phyloP scores from a whole-genome alignment of 2,329 filamentous ascomycete species.

The Talaromyces piceae region DNA sequence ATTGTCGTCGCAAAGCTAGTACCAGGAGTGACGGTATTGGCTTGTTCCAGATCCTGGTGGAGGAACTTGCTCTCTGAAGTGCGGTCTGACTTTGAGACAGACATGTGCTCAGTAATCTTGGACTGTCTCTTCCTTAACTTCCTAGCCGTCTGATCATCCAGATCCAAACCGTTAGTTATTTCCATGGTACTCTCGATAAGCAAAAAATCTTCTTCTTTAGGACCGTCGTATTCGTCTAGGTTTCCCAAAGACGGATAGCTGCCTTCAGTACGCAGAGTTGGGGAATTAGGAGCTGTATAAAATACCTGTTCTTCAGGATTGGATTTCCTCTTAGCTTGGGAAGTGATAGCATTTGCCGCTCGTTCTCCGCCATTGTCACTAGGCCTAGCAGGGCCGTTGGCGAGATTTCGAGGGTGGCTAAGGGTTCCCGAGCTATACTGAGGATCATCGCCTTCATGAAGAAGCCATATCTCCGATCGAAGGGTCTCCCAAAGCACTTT shows the following conservation, averaged over 20 bases:
- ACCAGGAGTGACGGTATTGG: not conserved
- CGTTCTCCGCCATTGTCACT: slow-evolving; percentile 7
- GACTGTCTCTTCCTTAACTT: slow-evolving; percentile 15
- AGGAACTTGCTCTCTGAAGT: not conserved
- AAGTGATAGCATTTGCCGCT: slow-evolving; percentile 4
- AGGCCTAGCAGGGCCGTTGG: slow-evolving; percentile 9
- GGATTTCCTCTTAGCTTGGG: slow-evolving; percentile 14
- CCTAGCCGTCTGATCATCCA: slow-evolving; percentile 12
- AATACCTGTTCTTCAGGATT: slow-evolving; percentile 19
- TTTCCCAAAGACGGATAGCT: slow-evolving; percentile 11
- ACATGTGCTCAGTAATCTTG: slow-evolving; percentile 15
- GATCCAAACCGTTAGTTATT: slow-evolving; percentile 14
- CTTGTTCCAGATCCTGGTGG: not conserved
- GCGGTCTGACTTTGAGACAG: slow-evolving; percentile 6
- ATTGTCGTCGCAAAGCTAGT: slow-evolving; percentile 21
- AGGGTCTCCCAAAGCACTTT: slow-evolving; percentile 22
- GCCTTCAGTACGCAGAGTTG: slow-evolving; percentile 10
- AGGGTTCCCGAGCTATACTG: slow-evolving; percentile 3
- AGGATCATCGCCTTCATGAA: slow-evolving; percentile 17
- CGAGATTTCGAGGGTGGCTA: slow-evolving; percentile 9
- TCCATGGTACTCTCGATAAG: slow-evolving; percentile 5
- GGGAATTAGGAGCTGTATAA: slow-evolving; percentile 19
- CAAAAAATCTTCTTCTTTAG: slow-evolving; percentile 13
- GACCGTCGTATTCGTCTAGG: slow-evolving; percentile 15
- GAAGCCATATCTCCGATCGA: slow-evolving; percentile 26